Base-by-base conservation (phyloP, 805 yeast genomes). In the Candida glaebosa region DNA sequence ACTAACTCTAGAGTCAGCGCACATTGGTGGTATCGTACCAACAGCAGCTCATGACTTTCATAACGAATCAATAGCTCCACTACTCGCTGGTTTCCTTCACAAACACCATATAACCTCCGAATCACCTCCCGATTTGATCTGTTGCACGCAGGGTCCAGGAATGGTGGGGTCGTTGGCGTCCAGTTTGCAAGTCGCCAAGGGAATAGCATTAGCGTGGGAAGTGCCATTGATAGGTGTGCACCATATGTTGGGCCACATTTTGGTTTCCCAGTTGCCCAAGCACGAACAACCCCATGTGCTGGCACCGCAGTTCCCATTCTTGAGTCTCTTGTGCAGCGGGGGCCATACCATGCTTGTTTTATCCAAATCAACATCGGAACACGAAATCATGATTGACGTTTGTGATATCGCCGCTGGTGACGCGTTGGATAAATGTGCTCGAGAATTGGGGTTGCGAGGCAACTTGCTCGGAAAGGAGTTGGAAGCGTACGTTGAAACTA, bases 71-170 rank as follows among this genome's bases (percentile, higher is more conserved):
- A 59, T 91, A 2, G 83, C 86, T 0, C 50, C 56, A 0, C 56
- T 84, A 26, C 79, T 84, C 0, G 42, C 58, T 12, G 57, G 67
- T 4, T 61, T 84, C 4, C 63, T 84, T 12, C 26, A 19, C 0
- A 63, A 53, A 36, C 61, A 69, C 51, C 59, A 52, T 5, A 45
- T 76, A 48, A 40, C 47, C 2, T 37, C 57, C 1, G 7, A 17
- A 0, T 52, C 49, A 19, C 67, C 69, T 0, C 87, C 89, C 0
- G 96, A 87, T 56, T 57, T 93, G 35, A 75, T 93, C 1, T 85
- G 96, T 59, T 96, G 84, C 3, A 93, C 99, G 0, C 67, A 96
- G 49, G 99, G 99, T 0, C 99, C 99, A 0, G 99, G 99, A 0
- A 88, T 93, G 96, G 77, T 81, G 6, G 96, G 97, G 0, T 84